These are phyloP conservation scores for Scheffersomyces lignosus DNA, from an alignment of 805 yeast species.

Conservation along the genomic window DNA sequence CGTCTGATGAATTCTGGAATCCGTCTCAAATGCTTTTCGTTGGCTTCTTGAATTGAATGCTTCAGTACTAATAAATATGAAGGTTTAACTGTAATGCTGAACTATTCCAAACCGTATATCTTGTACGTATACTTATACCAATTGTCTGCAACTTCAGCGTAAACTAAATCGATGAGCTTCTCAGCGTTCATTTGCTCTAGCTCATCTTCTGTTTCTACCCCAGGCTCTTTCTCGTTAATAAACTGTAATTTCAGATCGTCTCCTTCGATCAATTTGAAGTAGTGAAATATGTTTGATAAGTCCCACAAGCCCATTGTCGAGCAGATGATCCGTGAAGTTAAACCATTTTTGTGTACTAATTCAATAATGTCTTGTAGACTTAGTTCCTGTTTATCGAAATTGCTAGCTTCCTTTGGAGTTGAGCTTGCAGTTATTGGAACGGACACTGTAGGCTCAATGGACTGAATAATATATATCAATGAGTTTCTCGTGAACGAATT, in stretches of 20 bases:
- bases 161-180: slow-evolving; percentile 11
- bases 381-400: slow-evolving; percentile 3
- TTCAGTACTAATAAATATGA: too few relatives aligned
- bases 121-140: slow-evolving; percentile 32
- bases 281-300: slow-evolving; percentile 16
- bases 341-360: slow-evolving; percentile 14
- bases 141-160: slow-evolving; percentile 12
- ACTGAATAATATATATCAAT: slow-evolving; percentile 12
- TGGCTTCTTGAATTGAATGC: too few relatives aligned
- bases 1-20: too few relatives aligned
- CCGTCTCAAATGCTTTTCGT: too few relatives aligned
- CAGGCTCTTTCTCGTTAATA: slow-evolving; percentile 4
- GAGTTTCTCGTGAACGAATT: slow-evolving; percentile 6
- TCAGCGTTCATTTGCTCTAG: slow-evolving; percentile 1
- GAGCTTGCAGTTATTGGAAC: slow-evolving; percentile 4
- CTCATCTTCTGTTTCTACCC: slow-evolving; percentile 1
- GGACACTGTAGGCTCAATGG: slow-evolving; percentile 11
- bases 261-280: slow-evolving; percentile 7
- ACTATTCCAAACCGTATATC: slow-evolving; percentile 35
- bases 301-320: slow-evolving; percentile 40
- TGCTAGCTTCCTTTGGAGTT: slow-evolving; percentile 4
- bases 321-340: slow-evolving; percentile 33
- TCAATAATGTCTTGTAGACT: slow-evolving; percentile 13
- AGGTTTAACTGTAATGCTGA: too few relatives aligned
- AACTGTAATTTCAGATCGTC: slow-evolving; percentile 6